These are phyloP conservation scores for Rhizophagus sp. DNA, from an alignment of 192 early-diverging fungal genomes.

Conservation along the genomic window DNA sequence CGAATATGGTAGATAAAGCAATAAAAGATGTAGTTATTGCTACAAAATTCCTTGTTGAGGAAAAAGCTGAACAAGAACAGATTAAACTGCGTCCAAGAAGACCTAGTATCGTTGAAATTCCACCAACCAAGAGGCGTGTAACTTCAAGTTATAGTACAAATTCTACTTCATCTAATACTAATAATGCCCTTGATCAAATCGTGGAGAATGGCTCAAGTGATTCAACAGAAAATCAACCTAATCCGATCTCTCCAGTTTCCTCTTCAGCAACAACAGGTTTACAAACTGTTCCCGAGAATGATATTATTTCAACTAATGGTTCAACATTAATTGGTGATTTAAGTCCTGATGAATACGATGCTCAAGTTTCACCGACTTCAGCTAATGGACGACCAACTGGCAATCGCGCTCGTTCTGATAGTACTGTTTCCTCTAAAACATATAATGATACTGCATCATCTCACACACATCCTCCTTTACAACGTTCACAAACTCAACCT, in stretches of 20 bases:
- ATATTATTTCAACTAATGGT: conserved; percentile 9
- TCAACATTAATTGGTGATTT: not conserved
- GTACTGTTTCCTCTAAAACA: conserved; percentile 7
- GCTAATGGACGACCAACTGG: not conserved
- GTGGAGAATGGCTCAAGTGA: not conserved
- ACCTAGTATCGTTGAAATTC: conserved; percentile 28
- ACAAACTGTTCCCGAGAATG: conserved; percentile 28
- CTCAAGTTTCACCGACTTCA: not conserved
- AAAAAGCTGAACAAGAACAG: conserved; percentile 50
- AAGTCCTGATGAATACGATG: not conserved
- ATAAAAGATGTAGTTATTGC: conserved; percentile 53
- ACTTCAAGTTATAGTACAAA: not conserved
- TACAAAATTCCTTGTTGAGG: conserved; percentile 54
- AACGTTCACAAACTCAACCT: conserved; percentile 31
- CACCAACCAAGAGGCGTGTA: not conserved
- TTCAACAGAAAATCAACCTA: not conserved
- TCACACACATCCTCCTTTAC: conserved; percentile 24
- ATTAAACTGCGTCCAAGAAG: conserved; percentile 28
- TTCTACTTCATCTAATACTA: not conserved
- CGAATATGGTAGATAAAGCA: conserved; percentile 55
- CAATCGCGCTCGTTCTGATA: conserved; percentile 6
- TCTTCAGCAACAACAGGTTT: not conserved
- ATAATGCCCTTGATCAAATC: not conserved
- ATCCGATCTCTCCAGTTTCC: not conserved
- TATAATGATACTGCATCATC: conserved; percentile 31